Base-by-base conservation (phyloP, 2,329 filamentous ascomycete species). In the Phaeosphaeria sp. region DNA sequence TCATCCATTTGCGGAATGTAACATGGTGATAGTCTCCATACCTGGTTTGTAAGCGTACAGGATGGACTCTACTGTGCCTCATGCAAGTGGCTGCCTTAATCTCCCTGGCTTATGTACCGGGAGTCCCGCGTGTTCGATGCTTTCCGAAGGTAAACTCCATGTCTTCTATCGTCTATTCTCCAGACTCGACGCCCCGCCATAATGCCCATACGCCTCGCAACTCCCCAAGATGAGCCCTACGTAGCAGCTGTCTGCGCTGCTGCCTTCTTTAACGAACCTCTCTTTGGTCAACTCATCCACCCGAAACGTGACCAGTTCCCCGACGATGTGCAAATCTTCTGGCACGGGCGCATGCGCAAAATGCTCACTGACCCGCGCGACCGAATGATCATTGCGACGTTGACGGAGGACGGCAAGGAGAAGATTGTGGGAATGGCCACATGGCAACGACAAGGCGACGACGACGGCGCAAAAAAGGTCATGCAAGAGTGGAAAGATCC, bases 261-360 rank as follows among this genome's bases (percentile, higher is more conserved):
- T 2, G 64, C 73, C 6, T 76, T 72, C 53, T 74, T 71, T 56
- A 59, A 73, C n/a, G 73, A 76, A 49, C 58, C 67, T 24, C 63
- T 73, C 20, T 71, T 68, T 24, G 73, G 69, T 39, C 55, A 57
- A 0, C 51, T 68, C 3, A 65, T 76, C 20, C 72, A 74, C 57
- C 73, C 72, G 0, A 33, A 67, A 27, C 69, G 71, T 2, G 24
- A 64, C 8, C 22, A 65, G 9, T 72, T 67, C 45, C 71, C 72
- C 2, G 55, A 66, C 18, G 68, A 74, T 25, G 57, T 69, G 17
- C 33, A 56, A 2, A 58, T 67, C 7, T 75, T 60, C 54, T 74
- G 69, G 67, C 64, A 56, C n/a, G 48, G 67, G 13, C 47, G 20
- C 4, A 30, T 68, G 8, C 62, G 66, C n/a, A 46, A 59, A 0